phyloP scores from a whole-genome alignment of 345 rosid species.

The Salix viminalis region DNA sequence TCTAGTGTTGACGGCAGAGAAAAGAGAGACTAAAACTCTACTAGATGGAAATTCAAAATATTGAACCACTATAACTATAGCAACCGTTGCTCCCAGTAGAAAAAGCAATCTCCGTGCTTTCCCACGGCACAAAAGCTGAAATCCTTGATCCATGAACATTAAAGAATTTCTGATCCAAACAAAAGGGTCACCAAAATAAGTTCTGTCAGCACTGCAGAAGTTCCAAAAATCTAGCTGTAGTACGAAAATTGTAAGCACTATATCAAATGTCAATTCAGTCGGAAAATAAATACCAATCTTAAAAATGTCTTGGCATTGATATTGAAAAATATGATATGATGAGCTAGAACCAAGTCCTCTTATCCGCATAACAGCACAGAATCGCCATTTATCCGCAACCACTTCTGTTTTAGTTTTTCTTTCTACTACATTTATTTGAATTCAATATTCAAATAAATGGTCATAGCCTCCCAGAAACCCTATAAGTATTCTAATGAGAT shows the following conservation, averaged over 20 bases:
- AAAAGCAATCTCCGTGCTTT: conserved; percentile 46
- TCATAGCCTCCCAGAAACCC: too few species aligned
- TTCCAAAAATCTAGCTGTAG: not conserved
- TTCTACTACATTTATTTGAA: too few species aligned
- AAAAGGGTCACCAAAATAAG: not conserved
- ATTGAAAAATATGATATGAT: too few species aligned
- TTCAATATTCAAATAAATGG: too few species aligned
- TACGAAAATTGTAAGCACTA: not conserved
- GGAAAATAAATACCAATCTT: not conserved
- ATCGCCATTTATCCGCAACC: too few species aligned
- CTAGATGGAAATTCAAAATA: conserved; percentile 53
- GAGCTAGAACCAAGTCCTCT: too few species aligned
- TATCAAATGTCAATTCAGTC: too few species aligned
- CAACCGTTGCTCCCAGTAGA: conserved; percentile 33
- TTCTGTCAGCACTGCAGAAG: not conserved
- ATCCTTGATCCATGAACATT: conserved; percentile 40
- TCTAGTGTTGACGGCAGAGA: conserved; percentile 36
- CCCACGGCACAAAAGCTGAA: conserved; percentile 33
- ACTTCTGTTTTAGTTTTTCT: too few species aligned
- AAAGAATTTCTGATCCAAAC: not conserved
- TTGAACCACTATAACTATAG: conserved; percentile 39
- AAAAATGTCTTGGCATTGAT: too few species aligned
- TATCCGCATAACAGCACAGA: too few species aligned
- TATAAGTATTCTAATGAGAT: too few species aligned
- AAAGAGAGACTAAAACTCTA: conserved; percentile 34